These are phyloP conservation scores for Cladosporium sp. DNA, from an alignment of 2,329 filamentous ascomycete species.

Conservation along the genomic window DNA sequence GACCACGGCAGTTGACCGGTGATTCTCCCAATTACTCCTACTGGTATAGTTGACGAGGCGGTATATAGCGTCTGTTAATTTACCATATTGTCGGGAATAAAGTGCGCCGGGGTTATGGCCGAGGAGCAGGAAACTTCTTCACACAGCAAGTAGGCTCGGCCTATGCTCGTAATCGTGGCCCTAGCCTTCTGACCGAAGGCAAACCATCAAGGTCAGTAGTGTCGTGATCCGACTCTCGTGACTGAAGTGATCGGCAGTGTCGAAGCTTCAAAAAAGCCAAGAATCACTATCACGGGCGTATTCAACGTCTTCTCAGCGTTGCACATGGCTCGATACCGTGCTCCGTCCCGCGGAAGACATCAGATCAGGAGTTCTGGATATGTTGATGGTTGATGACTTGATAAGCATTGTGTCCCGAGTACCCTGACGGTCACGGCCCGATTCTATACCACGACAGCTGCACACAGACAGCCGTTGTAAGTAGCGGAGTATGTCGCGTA, in stretches of 20 bases:
- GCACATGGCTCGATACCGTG: background rate
- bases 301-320: background rate
- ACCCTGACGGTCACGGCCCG: background rate
- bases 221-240: background rate
- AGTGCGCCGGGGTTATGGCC: background rate
- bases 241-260: background rate
- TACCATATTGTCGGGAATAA: slow-evolving; percentile 6
- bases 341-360: background rate
- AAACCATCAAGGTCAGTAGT: background rate
- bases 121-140: background rate
- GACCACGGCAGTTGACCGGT: background rate
- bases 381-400: background rate
- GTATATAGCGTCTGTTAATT: background rate
- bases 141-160: background rate
- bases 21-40: slow-evolving; percentile 2
- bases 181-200: background rate
- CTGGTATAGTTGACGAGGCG: background rate
- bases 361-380: background rate
- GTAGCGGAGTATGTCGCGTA: background rate
- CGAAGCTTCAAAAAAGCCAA: background rate
- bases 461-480: background rate
- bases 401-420: background rate
- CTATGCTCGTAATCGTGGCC: background rate
- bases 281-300: background rate
- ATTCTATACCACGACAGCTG: background rate